A percentile compares a stretch with the other conserved stretches of the same genome.
Evolutionary conservation across 108 stramenopile species (phyloP).

Genomic region (Cyclostephanos invisitatus): DNA sequence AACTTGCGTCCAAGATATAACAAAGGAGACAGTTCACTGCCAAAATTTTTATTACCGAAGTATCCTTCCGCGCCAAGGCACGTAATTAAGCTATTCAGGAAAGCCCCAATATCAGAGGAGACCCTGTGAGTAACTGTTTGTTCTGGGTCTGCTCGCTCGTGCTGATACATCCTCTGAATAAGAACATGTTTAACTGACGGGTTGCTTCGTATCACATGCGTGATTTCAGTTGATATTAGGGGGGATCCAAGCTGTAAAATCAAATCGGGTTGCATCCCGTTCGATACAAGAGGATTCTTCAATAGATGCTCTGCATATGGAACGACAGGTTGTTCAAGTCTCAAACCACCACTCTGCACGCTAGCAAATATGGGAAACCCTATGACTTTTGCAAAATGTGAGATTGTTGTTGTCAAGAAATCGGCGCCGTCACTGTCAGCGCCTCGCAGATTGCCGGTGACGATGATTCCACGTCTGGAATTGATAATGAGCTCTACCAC

Average conservation of each 20-base stretch:
- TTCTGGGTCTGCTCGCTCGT: slow-evolving; percentile 70
- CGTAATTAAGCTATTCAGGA: slow-evolving; percentile 39
- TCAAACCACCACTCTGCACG: slow-evolving; percentile 64
- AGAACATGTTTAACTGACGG: slow-evolving; percentile 56
- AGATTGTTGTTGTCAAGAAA: slow-evolving; percentile 48
- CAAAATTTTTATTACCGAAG: not conserved
- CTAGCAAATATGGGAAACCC: slow-evolving; percentile 81
- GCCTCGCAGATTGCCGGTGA: slow-evolving; percentile 69
- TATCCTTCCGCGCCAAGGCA: slow-evolving; percentile 14
- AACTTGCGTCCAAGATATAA: slow-evolving; percentile 61
- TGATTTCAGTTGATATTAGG: slow-evolving; percentile 79
- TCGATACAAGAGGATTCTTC: slow-evolving; percentile 58
- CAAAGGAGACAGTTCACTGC: slow-evolving; percentile 67
- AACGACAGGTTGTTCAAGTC: slow-evolving; percentile 64
- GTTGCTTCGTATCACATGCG: slow-evolving; percentile 54
- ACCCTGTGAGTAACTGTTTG: slow-evolving; percentile 71
- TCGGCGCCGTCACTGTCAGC: slow-evolving; percentile 28
- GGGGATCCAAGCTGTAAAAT: slow-evolving; percentile 87
- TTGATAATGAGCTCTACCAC: slow-evolving; percentile 53
- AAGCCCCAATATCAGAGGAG: slow-evolving; percentile 52
- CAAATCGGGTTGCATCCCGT: slow-evolving; percentile 79
- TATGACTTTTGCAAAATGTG: slow-evolving; percentile 61
- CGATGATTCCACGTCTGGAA: slow-evolving; percentile 78
- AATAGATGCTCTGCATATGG: slow-evolving; percentile 84
- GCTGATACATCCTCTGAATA: slow-evolving; percentile 62